Evolutionary conservation across 2,329 filamentous ascomycete species (phyloP), one percentile per base, ranked within the genome.

Genomic region (Hymenoscyphus repandus): DNA sequence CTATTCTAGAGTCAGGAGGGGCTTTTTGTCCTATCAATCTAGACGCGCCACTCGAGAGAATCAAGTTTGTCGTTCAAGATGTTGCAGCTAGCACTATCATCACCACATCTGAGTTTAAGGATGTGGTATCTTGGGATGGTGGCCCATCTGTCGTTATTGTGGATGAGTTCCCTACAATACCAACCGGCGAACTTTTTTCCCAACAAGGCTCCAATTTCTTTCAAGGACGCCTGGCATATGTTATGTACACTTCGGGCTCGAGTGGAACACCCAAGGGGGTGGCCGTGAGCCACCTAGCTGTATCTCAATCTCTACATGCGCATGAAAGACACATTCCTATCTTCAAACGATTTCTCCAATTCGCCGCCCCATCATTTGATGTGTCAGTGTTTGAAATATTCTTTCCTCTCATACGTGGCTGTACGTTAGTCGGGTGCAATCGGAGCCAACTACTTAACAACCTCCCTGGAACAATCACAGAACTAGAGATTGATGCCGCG

Each of bases 371-470:
- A 1, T 96, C 90, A 0, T 96, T 96, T 65, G 91, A 96, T 67
- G 91, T 96, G 6, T 95, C 89, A 0, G 85, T 96, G 5, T 96
- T 96, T 65, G 91, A 96, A 65, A 91, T 95, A 6, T 96, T 96
- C 74, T 96, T 96, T 58, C 87, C 91, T 0, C 72, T 91, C 13
- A 85, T 83, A 55, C 76, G 89, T 51, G 86, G 86, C 2, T 73
- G 73, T 18, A 95, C 89, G 0, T 71, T 96, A 2, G 80, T 92
- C 43, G 79, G 81, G 49, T 89, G 85, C 58, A 77, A 82, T 50
- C 80, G 90, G 27, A 73, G 75, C 44, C 74, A 79, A 32, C 80
- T 96, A 74, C 74, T 96, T 38, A 80, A 86, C 54, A 83, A 96
- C 62, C 77, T 96, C 18, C 82, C 87, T 0, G 76, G 71, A 0